phyloP scores from a whole-genome alignment of 2,329 filamentous ascomycete genomes.

The Alternaria rosae region DNA sequence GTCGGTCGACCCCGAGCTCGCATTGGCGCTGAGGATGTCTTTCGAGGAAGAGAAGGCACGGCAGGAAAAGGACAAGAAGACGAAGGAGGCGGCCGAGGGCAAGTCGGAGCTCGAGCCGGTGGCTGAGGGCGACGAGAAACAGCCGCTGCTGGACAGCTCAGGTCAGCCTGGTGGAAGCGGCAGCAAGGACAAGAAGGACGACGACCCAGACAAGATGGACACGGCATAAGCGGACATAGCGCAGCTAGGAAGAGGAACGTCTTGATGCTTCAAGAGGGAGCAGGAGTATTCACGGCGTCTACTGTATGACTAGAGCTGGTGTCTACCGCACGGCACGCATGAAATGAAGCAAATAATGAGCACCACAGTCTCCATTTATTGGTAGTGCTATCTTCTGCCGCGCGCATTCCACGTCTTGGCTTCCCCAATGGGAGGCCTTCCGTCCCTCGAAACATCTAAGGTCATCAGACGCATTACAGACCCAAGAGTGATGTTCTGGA shows the following conservation, averaged over 20 bases:
- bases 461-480: not conserved
- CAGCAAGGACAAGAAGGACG: conserved; percentile 58
- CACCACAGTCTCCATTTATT: not conserved
- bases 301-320: conserved; percentile 32
- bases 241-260: not conserved
- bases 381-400: not conserved
- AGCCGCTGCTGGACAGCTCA: conserved; percentile 69
- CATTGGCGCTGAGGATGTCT: conserved; percentile 93
- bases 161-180: conserved; percentile 71
- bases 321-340: conserved; percentile 24
- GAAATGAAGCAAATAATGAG: conserved; percentile 24
- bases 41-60: conserved; percentile 97
- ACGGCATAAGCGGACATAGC: conserved; percentile 67
- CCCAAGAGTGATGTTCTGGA: not conserved
- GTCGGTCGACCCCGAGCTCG: conserved; percentile 89
- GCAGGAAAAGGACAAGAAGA: conserved; percentile 82
- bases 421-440: not conserved
- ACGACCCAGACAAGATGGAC: conserved; percentile 84
- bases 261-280: conserved; percentile 18
- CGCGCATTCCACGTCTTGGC: not conserved
- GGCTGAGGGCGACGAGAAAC: conserved; percentile 70
- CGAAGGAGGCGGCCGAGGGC: conserved; percentile 73
- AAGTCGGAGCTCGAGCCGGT: conserved; percentile 83
- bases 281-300: conserved; percentile 41
- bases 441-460: not conserved